Evolutionary conservation across 495 filamentous ascomycete genomes (phyloP).

Genomic region (Pseudoneurospora amorphoporcata): DNA sequence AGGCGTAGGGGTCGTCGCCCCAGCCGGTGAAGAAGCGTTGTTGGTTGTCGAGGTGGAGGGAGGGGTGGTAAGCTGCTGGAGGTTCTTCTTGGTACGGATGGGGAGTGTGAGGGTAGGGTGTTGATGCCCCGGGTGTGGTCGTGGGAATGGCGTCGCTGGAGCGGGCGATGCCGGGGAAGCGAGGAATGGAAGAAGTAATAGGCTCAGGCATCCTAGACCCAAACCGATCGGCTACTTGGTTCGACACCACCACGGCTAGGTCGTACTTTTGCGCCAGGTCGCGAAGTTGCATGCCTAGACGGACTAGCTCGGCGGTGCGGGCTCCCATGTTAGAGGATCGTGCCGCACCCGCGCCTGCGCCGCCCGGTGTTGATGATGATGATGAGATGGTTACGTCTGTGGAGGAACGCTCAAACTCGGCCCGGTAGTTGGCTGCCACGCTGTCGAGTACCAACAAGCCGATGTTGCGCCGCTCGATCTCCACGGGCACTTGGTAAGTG

Average conservation of each 20-base stretch:
- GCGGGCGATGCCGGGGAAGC: conserved; percentile 1
- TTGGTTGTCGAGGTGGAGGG: conserved; percentile 72
- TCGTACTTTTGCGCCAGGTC: conserved; percentile 59
- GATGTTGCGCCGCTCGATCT: conserved; percentile 61
- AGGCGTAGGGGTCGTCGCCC: conserved; percentile 49
- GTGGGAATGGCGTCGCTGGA: neutral
- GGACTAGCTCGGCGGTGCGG: conserved; percentile 58
- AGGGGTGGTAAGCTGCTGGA: conserved; percentile 26
- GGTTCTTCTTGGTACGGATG: conserved; percentile 16
- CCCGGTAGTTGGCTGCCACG: conserved; percentile 88
- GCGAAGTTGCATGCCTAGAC: conserved; percentile 65
- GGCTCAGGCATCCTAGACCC: conserved; percentile 9
- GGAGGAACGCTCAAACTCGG: conserved; percentile 60
- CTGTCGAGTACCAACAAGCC: conserved; percentile 81
- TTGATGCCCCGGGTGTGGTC: conserved; percentile 14
- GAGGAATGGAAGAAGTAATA: conserved; percentile 5
- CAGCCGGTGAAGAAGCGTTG: conserved; percentile 91
- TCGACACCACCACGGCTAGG: conserved; percentile 81
- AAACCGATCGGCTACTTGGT: conserved; percentile 93
- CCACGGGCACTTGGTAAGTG: conserved; percentile 78
- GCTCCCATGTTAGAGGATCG: conserved; percentile 41
- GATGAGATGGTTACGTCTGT: neutral
- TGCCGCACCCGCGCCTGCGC: conserved; percentile 6
- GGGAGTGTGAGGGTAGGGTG: conserved; percentile 28
- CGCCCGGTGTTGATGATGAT: conserved; percentile 1